phyloP scores from a whole-genome alignment of 2,329 filamentous ascomycete species.

The Calonectria fujianensis region DNA sequence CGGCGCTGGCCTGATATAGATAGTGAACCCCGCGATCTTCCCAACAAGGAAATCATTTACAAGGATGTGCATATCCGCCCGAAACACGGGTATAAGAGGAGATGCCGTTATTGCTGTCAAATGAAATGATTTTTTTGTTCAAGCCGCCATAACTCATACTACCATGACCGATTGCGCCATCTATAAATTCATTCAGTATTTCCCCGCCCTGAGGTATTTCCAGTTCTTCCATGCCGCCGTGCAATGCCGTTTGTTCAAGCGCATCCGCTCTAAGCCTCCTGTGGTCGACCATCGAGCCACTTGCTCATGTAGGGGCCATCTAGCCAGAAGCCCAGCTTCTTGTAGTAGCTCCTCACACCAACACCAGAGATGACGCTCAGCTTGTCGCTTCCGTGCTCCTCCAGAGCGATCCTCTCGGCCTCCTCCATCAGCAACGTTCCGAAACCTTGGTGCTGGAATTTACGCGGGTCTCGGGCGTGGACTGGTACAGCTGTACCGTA shows the following conservation, averaged over 20 bases:
- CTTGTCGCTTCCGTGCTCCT: constrained; percentile 95
- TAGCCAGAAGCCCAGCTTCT: constrained; percentile 92
- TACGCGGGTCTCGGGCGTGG: constrained; percentile 93
- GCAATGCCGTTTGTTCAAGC: neutral
- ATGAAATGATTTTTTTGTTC: constrained; percentile 28
- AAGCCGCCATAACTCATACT: constrained; percentile 41
- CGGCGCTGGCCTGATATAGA: constrained; percentile 2
- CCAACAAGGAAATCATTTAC: constrained; percentile 23
- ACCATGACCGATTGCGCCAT: constrained; percentile 47
- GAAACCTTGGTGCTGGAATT: constrained; percentile 99
- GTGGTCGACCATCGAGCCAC: constrained; percentile 72
- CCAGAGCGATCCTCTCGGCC: constrained; percentile 93
- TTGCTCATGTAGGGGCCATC: constrained; percentile 92
- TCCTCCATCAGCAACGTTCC: constrained; percentile 98
- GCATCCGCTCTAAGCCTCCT: constrained; percentile 41
- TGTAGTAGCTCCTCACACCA: constrained; percentile 95
- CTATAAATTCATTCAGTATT: constrained; percentile 45
- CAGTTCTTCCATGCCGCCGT: constrained; percentile 23
- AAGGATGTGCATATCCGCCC: constrained; percentile 12
- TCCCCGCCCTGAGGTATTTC: constrained; percentile 46
- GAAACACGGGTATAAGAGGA: constrained; percentile 17
- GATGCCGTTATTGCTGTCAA: neutral
- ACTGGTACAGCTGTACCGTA: constrained; percentile 98
- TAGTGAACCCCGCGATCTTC: constrained; percentile 25
- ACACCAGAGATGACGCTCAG: constrained; percentile 99